Evolutionary conservation across 2,329 filamentous ascomycete genomes (phyloP).

Genomic region (Cordyceps pruinosa): DNA sequence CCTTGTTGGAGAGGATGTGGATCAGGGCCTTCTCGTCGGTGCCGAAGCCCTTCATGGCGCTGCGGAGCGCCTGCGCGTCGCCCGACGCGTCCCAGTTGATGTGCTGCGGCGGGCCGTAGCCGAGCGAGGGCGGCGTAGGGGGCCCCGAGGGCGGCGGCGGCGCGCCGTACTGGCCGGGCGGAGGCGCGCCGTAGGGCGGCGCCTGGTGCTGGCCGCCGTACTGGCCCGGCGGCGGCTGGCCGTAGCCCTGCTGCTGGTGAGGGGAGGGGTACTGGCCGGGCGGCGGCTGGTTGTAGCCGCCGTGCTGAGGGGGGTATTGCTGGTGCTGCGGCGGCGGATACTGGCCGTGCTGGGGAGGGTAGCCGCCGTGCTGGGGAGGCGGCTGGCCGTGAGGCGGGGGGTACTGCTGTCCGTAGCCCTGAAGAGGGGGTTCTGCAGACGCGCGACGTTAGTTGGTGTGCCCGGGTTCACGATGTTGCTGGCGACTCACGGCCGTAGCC

Average conservation of each 20-base stretch:
- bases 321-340: constrained; percentile 28
- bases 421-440: constrained; percentile 25
- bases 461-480: neutral
- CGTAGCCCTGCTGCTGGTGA: constrained; percentile 23
- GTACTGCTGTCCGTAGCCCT: constrained; percentile 35
- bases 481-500: constrained; percentile 30
- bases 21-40: constrained; percentile 80
- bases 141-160: constrained; percentile 35
- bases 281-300: constrained; percentile 23
- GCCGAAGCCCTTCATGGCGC: constrained; percentile 89
- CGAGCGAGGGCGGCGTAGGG: constrained; percentile 60
- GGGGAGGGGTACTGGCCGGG: constrained; percentile 21
- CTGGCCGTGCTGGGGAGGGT: constrained; percentile 19
- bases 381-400: constrained; percentile 28
- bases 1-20: constrained; percentile 59
- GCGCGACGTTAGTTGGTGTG: neutral
- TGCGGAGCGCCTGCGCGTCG: constrained; percentile 65
- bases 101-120: constrained; percentile 66
- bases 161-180: constrained; percentile 33
- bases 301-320: constrained; percentile 29
- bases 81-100: constrained; percentile 61
- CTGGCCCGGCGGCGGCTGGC: constrained; percentile 22
- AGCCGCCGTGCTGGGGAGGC: constrained; percentile 28
- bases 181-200: constrained; percentile 18
- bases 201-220: constrained; percentile 18